phyloP scores from a whole-genome alignment of 2,329 filamentous ascomycete species.

The Proliferodiscus dingleyae region DNA sequence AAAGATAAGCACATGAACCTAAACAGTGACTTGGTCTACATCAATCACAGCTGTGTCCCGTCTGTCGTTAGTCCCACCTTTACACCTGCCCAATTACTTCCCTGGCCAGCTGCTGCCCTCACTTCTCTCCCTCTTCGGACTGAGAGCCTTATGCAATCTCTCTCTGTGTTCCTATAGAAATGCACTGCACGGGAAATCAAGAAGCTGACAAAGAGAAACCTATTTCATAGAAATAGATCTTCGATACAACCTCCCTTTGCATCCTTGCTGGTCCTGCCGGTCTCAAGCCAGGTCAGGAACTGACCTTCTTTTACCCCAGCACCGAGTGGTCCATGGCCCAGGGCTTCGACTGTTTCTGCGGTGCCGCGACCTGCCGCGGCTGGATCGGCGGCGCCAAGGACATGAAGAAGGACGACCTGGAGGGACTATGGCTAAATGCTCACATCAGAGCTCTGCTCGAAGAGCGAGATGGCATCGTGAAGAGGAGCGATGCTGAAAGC shows the following conservation, averaged over 20 bases:
- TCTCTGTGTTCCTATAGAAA: too few relatives aligned
- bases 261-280: constrained; percentile 55
- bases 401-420: constrained; percentile 50
- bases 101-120: too few relatives aligned
- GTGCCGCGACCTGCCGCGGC: constrained; percentile 52
- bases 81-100: too few relatives aligned
- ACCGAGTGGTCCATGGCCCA: constrained; percentile 73
- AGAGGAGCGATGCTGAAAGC: background rate
- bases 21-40: constrained; percentile 62
- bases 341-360: constrained; percentile 63
- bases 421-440: constrained; percentile 55
- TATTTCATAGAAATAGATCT: constrained; percentile 41
- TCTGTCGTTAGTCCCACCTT: constrained; percentile 48
- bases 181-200: background rate
- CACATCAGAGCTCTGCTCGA: constrained; percentile 55
- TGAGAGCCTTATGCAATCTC: too few relatives aligned
- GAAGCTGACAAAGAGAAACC: background rate
- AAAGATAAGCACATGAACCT: constrained; percentile 53
- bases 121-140: too few relatives aligned
- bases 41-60: constrained; percentile 65
- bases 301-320: constrained; percentile 71
- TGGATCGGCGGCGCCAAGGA: constrained; percentile 58
- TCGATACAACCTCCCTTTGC: constrained; percentile 52
- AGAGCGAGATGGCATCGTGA: constrained; percentile 30
- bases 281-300: constrained; percentile 50